Percentiles rank a stretch among this genome's conserved stretches.
Evolutionary conservation across 2,329 filamentous ascomycete genomes (phyloP).

Genomic region (Tolypocladium paradoxum): DNA sequence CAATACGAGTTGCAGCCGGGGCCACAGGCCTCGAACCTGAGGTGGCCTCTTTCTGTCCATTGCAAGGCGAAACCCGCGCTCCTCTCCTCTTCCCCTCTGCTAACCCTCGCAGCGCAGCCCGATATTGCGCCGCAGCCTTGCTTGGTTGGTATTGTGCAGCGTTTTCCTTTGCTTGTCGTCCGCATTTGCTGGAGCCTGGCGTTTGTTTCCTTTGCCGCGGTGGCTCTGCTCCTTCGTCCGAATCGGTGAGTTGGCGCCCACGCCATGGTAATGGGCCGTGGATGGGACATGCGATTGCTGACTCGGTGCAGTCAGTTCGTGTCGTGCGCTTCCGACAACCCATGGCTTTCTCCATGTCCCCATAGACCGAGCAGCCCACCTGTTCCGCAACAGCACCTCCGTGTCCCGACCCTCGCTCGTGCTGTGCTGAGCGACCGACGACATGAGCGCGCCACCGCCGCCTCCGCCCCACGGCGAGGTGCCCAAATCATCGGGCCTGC

Average conservation of each 20-base stretch:
- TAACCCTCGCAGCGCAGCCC: neutral
- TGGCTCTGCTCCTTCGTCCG: neutral
- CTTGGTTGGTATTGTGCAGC: constrained; percentile 7
- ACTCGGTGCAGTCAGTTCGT: neutral
- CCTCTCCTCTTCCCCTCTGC: neutral
- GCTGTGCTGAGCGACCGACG: constrained; percentile 11
- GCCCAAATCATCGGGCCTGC: constrained; percentile 61
- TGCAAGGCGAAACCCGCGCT: too few species aligned
- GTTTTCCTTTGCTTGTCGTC: constrained; percentile 9
- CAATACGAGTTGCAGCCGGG: neutral
- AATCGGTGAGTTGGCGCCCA: constrained; percentile 1
- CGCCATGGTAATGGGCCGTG: neutral
- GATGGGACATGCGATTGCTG: neutral
- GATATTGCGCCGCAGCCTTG: constrained; percentile 1
- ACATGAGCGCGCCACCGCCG: constrained; percentile 57
- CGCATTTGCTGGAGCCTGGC: constrained; percentile 15
- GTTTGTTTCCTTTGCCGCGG: constrained; percentile 15
- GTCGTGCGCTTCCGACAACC: constrained; percentile 3
- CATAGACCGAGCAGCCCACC: constrained; percentile 9
- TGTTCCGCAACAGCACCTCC: neutral
- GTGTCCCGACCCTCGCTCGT: constrained; percentile 4
- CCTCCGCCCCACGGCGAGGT: constrained; percentile 78
- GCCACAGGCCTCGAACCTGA: neutral
- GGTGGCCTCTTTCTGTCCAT: neutral
- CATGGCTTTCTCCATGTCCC: constrained; percentile 19